Evolutionary conservation across 257 asterid genomes (phyloP).

Genomic region (Dorcoceras hygrometricum): DNA sequence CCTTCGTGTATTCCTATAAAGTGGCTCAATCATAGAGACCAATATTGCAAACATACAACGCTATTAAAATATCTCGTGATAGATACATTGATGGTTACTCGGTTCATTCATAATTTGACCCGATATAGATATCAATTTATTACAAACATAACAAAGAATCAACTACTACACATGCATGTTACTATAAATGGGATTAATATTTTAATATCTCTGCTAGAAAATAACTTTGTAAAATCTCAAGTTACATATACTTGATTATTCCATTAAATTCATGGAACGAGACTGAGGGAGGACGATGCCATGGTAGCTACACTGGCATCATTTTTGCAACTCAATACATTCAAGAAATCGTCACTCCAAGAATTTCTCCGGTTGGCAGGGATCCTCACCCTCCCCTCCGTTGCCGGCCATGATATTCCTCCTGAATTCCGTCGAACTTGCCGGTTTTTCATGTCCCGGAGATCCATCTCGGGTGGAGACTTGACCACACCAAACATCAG

Average conservation of each 20-base stretch:
- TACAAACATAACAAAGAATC: too few species aligned
- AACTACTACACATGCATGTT: too few species aligned
- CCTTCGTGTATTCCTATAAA: too few species aligned
- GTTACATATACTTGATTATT: not conserved
- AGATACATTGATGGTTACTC: too few species aligned
- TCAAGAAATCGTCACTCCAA: conserved; percentile 44
- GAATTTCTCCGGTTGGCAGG: conserved; percentile 27
- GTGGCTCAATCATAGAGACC: too few species aligned
- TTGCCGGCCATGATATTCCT: conserved; percentile 23
- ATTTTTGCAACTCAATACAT: conserved; percentile 48
- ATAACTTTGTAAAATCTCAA: not conserved
- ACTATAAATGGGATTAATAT: too few species aligned
- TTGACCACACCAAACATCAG: conserved; percentile 53
- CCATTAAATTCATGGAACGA: conserved; percentile 22
- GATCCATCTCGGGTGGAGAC: conserved; percentile 53
- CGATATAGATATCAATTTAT: too few species aligned
- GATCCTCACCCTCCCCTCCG: conserved; percentile 20
- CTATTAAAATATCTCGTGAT: too few species aligned
- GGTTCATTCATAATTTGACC: too few species aligned
- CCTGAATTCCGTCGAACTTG: conserved; percentile 47
- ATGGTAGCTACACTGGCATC: conserved; percentile 51
- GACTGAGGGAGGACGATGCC: conserved; percentile 37
- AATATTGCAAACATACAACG: too few species aligned
- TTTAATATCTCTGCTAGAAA: too few species aligned
- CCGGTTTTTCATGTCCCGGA: conserved; percentile 55